Conservation (phyloP, 2,329 filamentous ascomycete genomes). For the Nectriaceae sp. region DNA sequence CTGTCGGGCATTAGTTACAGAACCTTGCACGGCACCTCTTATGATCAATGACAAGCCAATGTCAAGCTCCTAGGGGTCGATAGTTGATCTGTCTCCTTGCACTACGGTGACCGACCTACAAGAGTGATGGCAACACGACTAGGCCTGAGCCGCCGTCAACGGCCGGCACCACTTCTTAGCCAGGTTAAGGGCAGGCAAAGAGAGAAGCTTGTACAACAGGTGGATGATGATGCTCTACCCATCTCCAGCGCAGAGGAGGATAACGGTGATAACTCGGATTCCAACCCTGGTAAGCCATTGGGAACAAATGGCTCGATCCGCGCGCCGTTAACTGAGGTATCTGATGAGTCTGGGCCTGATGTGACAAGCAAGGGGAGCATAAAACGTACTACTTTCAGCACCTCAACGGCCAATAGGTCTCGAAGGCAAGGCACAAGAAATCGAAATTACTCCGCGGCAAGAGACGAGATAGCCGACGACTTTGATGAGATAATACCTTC, state of each 20-base stretch:
- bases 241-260: slow-evolving; percentile 34
- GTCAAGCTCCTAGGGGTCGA: too few species aligned
- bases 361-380: slow-evolving; percentile 33
- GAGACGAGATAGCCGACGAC: background rate
- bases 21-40: too few species aligned
- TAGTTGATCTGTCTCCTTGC: too few species aligned
- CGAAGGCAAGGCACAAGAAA: slow-evolving; percentile 7
- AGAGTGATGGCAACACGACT: slow-evolving; percentile 1
- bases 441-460: slow-evolving; percentile 3
- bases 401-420: slow-evolving; percentile 1
- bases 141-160: slow-evolving; percentile 23
- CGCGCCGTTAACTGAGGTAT: slow-evolving; percentile 5
- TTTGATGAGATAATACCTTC: slow-evolving; percentile 5
- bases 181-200: slow-evolving; percentile 1
- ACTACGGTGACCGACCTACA: too few species aligned
- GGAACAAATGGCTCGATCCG: background rate
- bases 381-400: slow-evolving; percentile 33
- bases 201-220: slow-evolving; percentile 12
- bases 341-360: slow-evolving; percentile 30
- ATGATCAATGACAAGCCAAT: too few species aligned
- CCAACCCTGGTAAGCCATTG: slow-evolving; percentile 3
- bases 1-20: too few species aligned
- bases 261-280: slow-evolving; percentile 8
- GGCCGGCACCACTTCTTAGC: slow-evolving; percentile 18
- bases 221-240: slow-evolving; percentile 25